phyloP scores from a whole-genome alignment of 352 stramenopile species.

The Globisporangium alternatum region DNA sequence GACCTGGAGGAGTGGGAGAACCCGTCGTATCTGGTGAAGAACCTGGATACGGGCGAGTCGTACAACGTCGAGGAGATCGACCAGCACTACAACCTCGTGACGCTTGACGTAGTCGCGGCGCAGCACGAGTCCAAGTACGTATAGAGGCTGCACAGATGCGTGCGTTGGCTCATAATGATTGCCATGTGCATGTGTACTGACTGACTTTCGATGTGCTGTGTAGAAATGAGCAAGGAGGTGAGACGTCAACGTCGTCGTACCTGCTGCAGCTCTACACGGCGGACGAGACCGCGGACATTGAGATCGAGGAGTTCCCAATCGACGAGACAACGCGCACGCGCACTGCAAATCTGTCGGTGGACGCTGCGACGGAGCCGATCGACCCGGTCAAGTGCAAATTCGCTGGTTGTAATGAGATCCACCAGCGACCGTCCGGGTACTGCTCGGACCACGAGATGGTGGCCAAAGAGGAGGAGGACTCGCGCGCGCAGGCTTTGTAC shows the following conservation, averaged over 20 bases:
- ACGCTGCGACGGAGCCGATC: constrained; percentile 13
- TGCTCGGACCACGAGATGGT: constrained; percentile 78
- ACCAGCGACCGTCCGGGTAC: constrained; percentile 66
- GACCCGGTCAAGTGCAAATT: constrained; percentile 47
- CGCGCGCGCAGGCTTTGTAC: constrained; percentile 74
- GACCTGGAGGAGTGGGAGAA: constrained; percentile 65
- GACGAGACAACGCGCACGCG: constrained; percentile 33
- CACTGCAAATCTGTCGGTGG: constrained; percentile 51
- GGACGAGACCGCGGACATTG: constrained; percentile 79
- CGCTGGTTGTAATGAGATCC: constrained; percentile 49
- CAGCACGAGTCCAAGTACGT: constrained; percentile 59
- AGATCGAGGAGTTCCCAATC: constrained; percentile 52
- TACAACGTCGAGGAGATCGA: constrained; percentile 84
- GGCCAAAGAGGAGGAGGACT: constrained; percentile 80
- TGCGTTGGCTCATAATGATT: neutral
- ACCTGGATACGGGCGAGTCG: constrained; percentile 75
- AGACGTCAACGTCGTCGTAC: constrained; percentile 57
- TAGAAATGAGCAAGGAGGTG: constrained; percentile 8
- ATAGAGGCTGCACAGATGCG: neutral
- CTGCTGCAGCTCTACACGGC: constrained; percentile 74
- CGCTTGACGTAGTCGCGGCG: constrained; percentile 57
- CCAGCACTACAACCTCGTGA: constrained; percentile 76
- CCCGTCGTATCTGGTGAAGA: constrained; percentile 76
- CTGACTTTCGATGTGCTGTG: neutral
- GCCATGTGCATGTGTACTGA: neutral